A percentile compares a stretch with the other conserved stretches of the same genome.
Conservation (phyloP, 2,329 filamentous ascomycete species). For the Geosmithia morbida region DNA sequence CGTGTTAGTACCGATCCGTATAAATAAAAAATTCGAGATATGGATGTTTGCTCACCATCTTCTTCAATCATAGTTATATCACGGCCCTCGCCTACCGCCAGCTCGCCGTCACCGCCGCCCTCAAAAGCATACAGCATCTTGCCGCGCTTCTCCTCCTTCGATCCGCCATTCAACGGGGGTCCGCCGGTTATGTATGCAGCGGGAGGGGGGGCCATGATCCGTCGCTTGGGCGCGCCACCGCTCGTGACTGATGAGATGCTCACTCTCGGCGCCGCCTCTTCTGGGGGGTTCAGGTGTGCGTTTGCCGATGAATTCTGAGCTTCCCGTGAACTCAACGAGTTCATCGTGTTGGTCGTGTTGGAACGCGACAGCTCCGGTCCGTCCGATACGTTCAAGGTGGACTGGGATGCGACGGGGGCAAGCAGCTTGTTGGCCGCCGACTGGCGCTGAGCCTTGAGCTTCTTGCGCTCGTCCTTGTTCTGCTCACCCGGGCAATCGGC, state of each 20-base stretch:
- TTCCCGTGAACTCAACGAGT: slow-evolving; percentile 73
- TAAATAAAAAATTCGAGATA: not conserved
- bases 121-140: slow-evolving; percentile 89
- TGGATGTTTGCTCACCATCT: slow-evolving; percentile 52
- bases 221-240: slow-evolving; percentile 29
- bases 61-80: slow-evolving; percentile 69
- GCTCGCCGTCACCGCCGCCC: slow-evolving; percentile 64
- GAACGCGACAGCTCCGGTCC: slow-evolving; percentile 58
- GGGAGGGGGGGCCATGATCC: slow-evolving; percentile 80
- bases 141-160: slow-evolving; percentile 42
- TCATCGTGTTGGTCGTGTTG: slow-evolving; percentile 63
- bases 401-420: slow-evolving; percentile 22
- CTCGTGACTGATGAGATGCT: slow-evolving; percentile 12
- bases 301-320: slow-evolving; percentile 50
- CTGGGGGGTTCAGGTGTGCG: slow-evolving; percentile 18
- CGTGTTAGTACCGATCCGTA: not conserved
- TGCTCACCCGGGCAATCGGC: slow-evolving; percentile 91
- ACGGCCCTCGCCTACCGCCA: slow-evolving; percentile 65
- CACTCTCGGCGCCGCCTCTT: slow-evolving; percentile 25
- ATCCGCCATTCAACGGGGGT: slow-evolving; percentile 26
- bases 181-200: slow-evolving; percentile 60
- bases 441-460: slow-evolving; percentile 76
- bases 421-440: slow-evolving; percentile 53
- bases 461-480: slow-evolving; percentile 90
- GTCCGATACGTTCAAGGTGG: slow-evolving; percentile 35